Percentiles rank a stretch among this genome's conserved stretches.
Conservation (phyloP, 768 basidiomycete genomes). For the Cyclocybe cylindracea region DNA sequence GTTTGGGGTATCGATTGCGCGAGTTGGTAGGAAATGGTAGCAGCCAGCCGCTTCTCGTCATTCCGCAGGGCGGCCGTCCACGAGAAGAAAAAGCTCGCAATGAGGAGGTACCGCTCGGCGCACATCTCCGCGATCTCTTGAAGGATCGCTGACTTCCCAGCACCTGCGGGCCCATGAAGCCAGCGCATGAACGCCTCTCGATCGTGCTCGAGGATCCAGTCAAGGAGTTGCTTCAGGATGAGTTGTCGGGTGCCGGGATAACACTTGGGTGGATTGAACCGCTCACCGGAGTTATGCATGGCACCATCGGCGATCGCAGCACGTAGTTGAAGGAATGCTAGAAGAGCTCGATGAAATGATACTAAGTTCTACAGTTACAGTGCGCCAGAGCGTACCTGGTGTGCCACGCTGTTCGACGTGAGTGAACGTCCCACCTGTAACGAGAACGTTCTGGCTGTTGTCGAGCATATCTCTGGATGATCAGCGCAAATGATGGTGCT, state of each 20-base stretch:
- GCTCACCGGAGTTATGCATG: constrained; percentile 4
- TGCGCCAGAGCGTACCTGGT: no score
- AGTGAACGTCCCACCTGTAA: no score
- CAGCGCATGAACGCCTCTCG: background rate
- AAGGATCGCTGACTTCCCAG: constrained; percentile 7
- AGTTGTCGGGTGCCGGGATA: constrained; percentile 1
- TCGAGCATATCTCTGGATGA: no score
- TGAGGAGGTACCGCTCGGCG: constrained; percentile 17
- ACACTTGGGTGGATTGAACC: constrained; percentile 8
- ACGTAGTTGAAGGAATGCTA: no score
- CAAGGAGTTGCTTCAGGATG: background rate
- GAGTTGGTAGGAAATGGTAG: constrained; percentile 32
- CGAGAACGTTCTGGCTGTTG: no score
- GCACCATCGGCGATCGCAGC: background rate
- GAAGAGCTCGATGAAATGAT: no score
- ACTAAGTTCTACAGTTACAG: no score
- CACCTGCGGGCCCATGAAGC: constrained; percentile 3
- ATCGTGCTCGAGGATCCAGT: background rate
- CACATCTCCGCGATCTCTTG: constrained; percentile 12
- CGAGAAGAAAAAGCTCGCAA: constrained; percentile 34
- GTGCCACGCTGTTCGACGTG: no score
- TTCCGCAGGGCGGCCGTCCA: constrained; percentile 6
- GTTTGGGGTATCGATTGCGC: constrained; percentile 6
- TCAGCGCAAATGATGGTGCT: no score
- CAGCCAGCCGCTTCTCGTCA: constrained; percentile 22